phyloP scores from a whole-genome alignment of 2,329 filamentous ascomycete species.

The Claviceps maximensis region DNA sequence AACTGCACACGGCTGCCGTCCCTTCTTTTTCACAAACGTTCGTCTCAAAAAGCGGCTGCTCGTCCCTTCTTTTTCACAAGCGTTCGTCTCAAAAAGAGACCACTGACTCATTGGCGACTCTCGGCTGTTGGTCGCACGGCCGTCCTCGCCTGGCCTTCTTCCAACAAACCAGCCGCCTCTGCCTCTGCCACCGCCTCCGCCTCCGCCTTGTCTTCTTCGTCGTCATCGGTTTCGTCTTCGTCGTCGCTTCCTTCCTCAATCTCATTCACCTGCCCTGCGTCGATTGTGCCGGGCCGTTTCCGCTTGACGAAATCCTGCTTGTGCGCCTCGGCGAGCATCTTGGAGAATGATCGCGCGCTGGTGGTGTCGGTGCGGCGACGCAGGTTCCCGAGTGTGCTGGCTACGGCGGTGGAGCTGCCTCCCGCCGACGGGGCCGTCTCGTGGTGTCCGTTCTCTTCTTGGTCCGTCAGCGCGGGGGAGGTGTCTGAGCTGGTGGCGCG shows the following conservation, averaged over 20 bases:
- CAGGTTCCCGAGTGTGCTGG: conserved; percentile 11
- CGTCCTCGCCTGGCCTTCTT: conserved; percentile 4
- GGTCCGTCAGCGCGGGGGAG: conserved; percentile 3
- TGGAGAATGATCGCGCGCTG: conserved; percentile 30
- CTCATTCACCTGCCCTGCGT: conserved; percentile 12
- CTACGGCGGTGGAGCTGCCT: conserved; percentile 12
- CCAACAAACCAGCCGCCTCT: conserved; percentile 7
- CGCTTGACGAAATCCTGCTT: conserved; percentile 85
- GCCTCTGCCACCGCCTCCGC: conserved; percentile 1
- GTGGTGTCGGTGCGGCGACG: conserved; percentile 21
- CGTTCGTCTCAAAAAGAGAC: no score
- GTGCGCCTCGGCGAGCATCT: conserved; percentile 72
- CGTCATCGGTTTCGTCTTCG: conserved; percentile 4
- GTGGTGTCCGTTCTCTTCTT: conserved; percentile 10
- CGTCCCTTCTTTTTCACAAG: no score
- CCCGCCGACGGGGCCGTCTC: conserved; percentile 5
- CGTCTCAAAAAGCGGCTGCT: no score
- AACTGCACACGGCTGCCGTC: no score
- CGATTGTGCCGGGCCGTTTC: conserved; percentile 25
- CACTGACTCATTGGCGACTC: background rate
- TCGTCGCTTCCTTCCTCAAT: conserved; percentile 18
- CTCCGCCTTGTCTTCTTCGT: background rate
- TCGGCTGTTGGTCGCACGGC: conserved; percentile 7
- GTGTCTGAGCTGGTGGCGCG: conserved; percentile 26
- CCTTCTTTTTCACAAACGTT: no score